These are phyloP conservation scores for Scheffersomyces cryptocercus DNA, from an alignment of 1,139 yeast species.

Conservation along the genomic window DNA sequence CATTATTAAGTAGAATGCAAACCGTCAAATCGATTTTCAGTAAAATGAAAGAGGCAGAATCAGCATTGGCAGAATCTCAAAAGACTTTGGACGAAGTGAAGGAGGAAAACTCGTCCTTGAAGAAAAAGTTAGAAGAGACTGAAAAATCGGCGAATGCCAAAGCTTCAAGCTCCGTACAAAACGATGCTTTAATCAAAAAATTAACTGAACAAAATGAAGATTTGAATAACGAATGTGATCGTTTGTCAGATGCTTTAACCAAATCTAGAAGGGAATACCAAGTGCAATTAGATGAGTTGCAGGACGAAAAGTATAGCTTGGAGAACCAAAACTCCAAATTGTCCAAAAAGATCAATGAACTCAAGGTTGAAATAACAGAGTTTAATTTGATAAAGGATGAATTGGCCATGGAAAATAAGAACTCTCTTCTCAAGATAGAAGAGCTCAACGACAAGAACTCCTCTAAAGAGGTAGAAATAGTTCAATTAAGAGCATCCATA, in stretches of 20 bases:
- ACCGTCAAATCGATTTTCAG: conserved; percentile 77
- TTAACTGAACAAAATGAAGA: conserved; percentile 56
- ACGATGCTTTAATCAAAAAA: conserved; percentile 10
- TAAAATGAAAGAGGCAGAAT: conserved; percentile 75
- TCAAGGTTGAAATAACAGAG: conserved; percentile 46
- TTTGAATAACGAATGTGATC: conserved; percentile 68
- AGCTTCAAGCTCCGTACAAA: conserved; percentile 10
- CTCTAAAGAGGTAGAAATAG: conserved; percentile 20
- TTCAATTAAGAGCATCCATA: not conserved
- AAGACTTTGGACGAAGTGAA: conserved; percentile 32
- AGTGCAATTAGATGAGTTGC: conserved; percentile 38
- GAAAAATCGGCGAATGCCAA: conserved; percentile 5
- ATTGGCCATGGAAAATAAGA: conserved; percentile 43
- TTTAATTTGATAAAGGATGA: conserved; percentile 49
- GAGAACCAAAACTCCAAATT: conserved; percentile 39
- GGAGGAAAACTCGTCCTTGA: conserved; percentile 22
- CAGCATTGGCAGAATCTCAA: conserved; percentile 61
- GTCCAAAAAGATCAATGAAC: conserved; percentile 39
- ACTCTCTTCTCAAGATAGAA: conserved; percentile 42
- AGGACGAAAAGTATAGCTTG: conserved; percentile 48
- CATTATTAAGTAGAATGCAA: conserved; percentile 70
- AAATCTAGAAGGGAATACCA: conserved; percentile 48
- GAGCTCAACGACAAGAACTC: conserved; percentile 43
- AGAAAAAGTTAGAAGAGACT: conserved; percentile 5
- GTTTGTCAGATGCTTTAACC: conserved; percentile 53